Percentiles rank a stretch among this genome's conserved stretches.
These are phyloP conservation scores for Piper longum DNA, from an alignment of 164 flowering plant species.

Conservation along the genomic window DNA sequence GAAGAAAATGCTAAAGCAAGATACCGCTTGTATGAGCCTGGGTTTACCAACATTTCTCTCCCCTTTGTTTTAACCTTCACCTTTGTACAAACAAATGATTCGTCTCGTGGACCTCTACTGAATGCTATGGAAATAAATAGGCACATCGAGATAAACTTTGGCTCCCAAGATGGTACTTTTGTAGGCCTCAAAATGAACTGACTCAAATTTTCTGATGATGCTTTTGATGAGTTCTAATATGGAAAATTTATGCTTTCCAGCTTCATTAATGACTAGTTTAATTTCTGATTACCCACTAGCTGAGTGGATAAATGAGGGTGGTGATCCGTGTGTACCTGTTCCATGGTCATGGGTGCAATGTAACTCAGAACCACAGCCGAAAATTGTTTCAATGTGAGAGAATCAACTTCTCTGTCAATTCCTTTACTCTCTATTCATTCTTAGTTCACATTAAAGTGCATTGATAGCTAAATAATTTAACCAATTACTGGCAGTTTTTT, in stretches of 20 bases:
- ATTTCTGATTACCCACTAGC: constrained; percentile 36
- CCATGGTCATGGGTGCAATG: constrained; percentile 90
- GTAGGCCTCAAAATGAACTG: too few relatives aligned
- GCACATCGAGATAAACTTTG: constrained; percentile 59
- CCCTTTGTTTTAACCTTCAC: constrained; percentile 74
- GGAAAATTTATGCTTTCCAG: constrained; percentile 28
- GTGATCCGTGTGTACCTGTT: constrained; percentile 91
- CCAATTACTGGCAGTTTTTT: constrained; percentile 30
- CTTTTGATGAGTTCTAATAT: background rate
- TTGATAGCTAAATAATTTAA: too few relatives aligned
- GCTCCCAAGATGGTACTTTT: constrained; percentile 66
- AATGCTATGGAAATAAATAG: constrained; percentile 94
- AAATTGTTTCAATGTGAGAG: constrained; percentile 49
- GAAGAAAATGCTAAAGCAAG: constrained; percentile 90
- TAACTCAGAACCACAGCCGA: constrained; percentile 66
- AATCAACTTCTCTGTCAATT: background rate
- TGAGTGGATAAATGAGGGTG: constrained; percentile 90
- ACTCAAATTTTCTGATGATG: too few relatives aligned
- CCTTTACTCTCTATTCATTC: too few relatives aligned
- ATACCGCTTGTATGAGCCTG: constrained; percentile 84
- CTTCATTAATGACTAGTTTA: constrained; percentile 26
- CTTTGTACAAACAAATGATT: constrained; percentile 64
- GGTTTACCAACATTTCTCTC: constrained; percentile 57
- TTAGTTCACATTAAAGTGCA: too few relatives aligned
- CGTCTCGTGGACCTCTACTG: constrained; percentile 73